Evolutionary conservation across 306 rosid genomes (phyloP).

Genomic region (Begonia fuchsioides): DNA sequence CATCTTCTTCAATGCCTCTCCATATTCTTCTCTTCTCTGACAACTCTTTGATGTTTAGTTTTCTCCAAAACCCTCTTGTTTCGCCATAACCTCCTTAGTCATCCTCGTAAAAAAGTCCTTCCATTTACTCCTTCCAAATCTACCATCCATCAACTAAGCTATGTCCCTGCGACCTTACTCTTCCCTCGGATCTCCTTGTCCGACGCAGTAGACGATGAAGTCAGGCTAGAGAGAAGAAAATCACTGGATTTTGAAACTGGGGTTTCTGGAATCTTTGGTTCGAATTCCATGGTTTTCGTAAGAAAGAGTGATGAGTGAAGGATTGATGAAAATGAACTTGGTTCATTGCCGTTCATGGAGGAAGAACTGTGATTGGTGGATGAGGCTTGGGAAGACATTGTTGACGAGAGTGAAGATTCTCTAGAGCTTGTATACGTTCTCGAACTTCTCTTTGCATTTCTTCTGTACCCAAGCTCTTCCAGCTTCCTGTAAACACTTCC

Average conservation of each 20-base stretch:
- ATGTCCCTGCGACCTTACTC: slow-evolving; percentile 32
- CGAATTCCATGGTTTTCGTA: not conserved
- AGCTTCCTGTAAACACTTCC: slow-evolving; percentile 42
- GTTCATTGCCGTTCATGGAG: not conserved
- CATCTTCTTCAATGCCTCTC: no score
- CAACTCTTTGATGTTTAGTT: slow-evolving; percentile 45
- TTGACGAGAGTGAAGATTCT: slow-evolving; percentile 20
- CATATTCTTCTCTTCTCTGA: slow-evolving; percentile 32
- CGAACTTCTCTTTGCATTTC: slow-evolving; percentile 94
- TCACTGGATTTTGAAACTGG: not conserved
- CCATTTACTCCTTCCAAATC: slow-evolving; percentile 90
- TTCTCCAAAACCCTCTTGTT: slow-evolving; percentile 72
- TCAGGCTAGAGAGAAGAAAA: slow-evolving; percentile 31
- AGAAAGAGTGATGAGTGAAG: not conserved
- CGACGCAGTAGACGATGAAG: slow-evolving; percentile 54
- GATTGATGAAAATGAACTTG: no score
- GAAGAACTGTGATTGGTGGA: not conserved
- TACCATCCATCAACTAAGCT: no score
- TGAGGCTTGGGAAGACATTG: not conserved
- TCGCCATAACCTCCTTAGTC: slow-evolving; percentile 61
- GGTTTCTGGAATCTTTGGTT: slow-evolving; percentile 15
- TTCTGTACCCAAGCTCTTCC: slow-evolving; percentile 68
- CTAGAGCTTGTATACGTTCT: slow-evolving; percentile 92
- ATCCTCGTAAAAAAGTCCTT: slow-evolving; percentile 68
- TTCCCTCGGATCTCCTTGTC: slow-evolving; percentile 37